Percentiles rank a stretch among this genome's conserved stretches.
Conservation (phyloP, 2,329 filamentous ascomycete genomes). For the Pyrenophora graminea region DNA sequence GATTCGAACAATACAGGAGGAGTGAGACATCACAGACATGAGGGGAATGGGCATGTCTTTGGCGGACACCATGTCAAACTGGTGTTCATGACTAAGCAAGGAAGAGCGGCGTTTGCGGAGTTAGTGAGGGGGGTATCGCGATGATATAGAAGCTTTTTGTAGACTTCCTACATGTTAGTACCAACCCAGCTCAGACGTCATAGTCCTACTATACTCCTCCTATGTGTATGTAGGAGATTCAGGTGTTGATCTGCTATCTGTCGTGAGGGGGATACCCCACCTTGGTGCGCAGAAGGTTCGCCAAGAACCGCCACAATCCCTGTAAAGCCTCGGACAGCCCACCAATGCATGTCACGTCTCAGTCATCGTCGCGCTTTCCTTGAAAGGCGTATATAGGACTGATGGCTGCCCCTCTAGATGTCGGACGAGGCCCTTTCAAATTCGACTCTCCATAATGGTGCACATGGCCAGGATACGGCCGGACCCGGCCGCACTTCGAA, state of each 20-base stretch:
- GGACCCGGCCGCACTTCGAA: conserved; percentile 28
- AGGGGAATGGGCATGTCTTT: background rate
- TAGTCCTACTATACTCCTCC: too few relatives aligned
- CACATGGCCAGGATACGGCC: conserved; percentile 38
- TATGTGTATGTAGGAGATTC: too few relatives aligned
- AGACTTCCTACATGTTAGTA: too few relatives aligned
- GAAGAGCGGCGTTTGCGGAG: background rate
- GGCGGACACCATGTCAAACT: background rate
- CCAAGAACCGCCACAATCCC: conserved; percentile 14
- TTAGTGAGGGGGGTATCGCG: too few relatives aligned
- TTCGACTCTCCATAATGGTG: conserved; percentile 32
- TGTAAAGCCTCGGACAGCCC: conserved; percentile 12
- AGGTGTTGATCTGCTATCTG: background rate
- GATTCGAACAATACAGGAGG: too few relatives aligned
- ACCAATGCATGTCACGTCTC: conserved; percentile 13
- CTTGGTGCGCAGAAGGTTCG: conserved; percentile 3
- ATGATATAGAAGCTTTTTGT: too few relatives aligned
- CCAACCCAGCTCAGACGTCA: too few relatives aligned
- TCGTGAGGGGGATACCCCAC: conserved; percentile 2
- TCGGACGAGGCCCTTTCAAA: conserved; percentile 19
- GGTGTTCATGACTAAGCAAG: conserved; percentile 2
- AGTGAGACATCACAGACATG: too few relatives aligned
- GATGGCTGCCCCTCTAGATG: conserved; percentile 34
- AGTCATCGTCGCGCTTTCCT: conserved; percentile 20
- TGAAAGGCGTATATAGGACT: conserved; percentile 26